phyloP scores from a whole-genome alignment of 345 rosid genomes.

The Geranium rotundifolium region DNA sequence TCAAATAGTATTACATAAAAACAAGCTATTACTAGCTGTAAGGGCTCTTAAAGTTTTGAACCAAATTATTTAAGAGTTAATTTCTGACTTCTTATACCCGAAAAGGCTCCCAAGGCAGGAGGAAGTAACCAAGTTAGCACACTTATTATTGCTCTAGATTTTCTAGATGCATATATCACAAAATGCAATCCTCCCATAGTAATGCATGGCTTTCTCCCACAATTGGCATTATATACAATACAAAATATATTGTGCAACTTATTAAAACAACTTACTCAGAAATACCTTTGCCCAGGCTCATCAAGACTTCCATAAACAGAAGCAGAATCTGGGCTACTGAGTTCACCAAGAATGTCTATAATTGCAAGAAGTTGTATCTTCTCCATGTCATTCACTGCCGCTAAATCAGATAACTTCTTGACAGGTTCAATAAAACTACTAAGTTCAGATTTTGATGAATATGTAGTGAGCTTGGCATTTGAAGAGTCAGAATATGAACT shows the following conservation, averaged over 20 bases:
- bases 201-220: background rate
- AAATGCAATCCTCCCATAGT: background rate
- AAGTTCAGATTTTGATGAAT: constrained; percentile 40
- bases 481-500: constrained; percentile 24
- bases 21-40: background rate
- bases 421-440: constrained; percentile 41
- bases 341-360: constrained; percentile 59
- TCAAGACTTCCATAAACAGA: constrained; percentile 77
- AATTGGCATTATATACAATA: background rate
- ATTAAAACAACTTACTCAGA: constrained; percentile 4
- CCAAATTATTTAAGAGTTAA: background rate
- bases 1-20: background rate
- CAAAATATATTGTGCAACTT: background rate
- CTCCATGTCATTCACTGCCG: constrained; percentile 30
- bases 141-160: background rate
- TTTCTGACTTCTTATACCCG: background rate
- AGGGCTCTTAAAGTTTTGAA: background rate
- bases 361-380: constrained; percentile 62
- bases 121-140: background rate
- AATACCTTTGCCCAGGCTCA: constrained; percentile 77
- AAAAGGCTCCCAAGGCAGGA: background rate
- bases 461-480: constrained; percentile 23
- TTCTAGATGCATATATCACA: background rate
- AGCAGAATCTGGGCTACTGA: constrained; percentile 46
- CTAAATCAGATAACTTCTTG: constrained; percentile 36